Evolutionary conservation across 257 asterid genomes (phyloP).

Genomic region (Rhazya stricta): DNA sequence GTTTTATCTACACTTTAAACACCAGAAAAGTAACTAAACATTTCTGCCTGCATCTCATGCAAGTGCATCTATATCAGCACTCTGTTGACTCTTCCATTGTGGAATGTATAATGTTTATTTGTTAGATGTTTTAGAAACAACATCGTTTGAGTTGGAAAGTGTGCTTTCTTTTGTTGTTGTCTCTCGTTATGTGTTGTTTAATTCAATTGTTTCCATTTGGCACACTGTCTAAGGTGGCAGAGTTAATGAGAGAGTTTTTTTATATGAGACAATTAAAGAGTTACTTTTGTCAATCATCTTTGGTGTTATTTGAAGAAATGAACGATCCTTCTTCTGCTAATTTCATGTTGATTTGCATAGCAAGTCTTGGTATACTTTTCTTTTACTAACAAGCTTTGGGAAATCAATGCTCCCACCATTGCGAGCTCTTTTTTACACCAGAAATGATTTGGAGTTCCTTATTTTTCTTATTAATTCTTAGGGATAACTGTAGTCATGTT

Average conservation of each 20-base stretch:
- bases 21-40: not conserved
- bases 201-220: not conserved
- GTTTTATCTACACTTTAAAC: not conserved
- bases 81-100: not conserved
- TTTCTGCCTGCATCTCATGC: not conserved
- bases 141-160: not conserved
- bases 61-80: not conserved
- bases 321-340: not conserved
- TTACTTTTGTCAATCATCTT: not conserved
- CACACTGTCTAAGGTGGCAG: not conserved
- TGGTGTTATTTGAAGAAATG: not conserved
- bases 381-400: not conserved
- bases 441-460: not conserved
- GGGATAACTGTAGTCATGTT: not conserved
- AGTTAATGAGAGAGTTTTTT: not conserved
- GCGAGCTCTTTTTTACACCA: not conserved
- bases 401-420: not conserved
- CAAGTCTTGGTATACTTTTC: not conserved
- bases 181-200: not conserved
- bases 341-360: not conserved
- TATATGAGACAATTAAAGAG: not conserved
- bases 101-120: not conserved
- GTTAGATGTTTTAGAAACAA: not conserved
- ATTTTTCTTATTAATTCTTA: not conserved
- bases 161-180: not conserved